Evolutionary conservation across 2,329 filamentous ascomycete genomes (phyloP), one percentile per base, ranked within the genome.

Genomic region (Davidsoniella eucalypti): DNA sequence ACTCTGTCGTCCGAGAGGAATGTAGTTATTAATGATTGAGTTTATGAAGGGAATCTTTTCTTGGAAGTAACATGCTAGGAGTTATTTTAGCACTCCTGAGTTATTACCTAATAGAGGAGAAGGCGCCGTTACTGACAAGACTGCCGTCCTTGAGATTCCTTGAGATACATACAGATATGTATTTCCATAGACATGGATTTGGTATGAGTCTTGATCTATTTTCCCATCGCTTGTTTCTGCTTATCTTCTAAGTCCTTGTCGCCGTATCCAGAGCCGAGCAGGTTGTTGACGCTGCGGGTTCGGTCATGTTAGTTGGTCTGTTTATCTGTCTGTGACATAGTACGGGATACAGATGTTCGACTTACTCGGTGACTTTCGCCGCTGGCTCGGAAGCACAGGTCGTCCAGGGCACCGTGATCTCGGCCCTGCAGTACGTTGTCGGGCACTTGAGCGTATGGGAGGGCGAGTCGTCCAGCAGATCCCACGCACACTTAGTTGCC

Each of bases 331-430:
- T 16, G 5, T 17, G 3, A n/a, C 16, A 8, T 17, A 25, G 29
- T 12, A 12, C 8, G 8, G 29, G 21, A 14, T 23, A n/a, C 14
- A 16, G 9, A 43, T 14, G 12, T 41, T 16, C 33, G 40, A 12
- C 51, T 40, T 41, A 50, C 47, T 7, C 47, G 23, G 14, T 21
- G 17, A 23, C n/a, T 16, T n/a, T 14, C 2, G 58, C 16, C 17
- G 40, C 10, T 52, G 68, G 61, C 2, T 60, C 55, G 8, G 60
- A 53, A 21, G 65, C 65, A 50, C 66, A 70, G 0, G 70, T 74
- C 0, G 80, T 83, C 81, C 81, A 87, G 0, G 72, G 73, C 5
- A 78, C 66, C 0, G 61, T 47, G 7, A 72, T 55, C 1, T 29
- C 25, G 1, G 56, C 57, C 0, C 56, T 56, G 57, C 82, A 86